phyloP scores from a whole-genome alignment of 2,329 filamentous ascomycete species.

The Venturia nashicola region DNA sequence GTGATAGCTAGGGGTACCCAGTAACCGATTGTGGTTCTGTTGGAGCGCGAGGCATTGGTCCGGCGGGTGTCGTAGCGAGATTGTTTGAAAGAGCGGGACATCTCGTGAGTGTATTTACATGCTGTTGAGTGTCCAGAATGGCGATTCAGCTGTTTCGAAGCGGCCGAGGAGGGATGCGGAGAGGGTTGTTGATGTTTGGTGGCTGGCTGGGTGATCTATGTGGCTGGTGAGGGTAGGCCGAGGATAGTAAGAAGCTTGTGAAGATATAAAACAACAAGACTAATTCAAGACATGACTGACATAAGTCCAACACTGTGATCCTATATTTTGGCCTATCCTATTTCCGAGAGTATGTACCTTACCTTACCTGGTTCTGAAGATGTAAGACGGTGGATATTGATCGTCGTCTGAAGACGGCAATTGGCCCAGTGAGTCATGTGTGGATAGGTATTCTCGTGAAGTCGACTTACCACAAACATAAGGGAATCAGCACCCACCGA shows the following conservation, averaged over 20 bases:
- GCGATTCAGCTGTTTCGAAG: background rate
- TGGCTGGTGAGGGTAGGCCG: background rate
- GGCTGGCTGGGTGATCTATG: background rate
- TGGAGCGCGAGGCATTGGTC: constrained; percentile 31
- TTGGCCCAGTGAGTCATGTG: too few relatives aligned
- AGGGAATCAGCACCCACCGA: background rate
- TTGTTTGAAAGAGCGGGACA: constrained; percentile 41
- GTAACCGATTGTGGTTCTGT: constrained; percentile 53
- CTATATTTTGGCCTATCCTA: too few relatives aligned
- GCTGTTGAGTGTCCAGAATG: background rate
- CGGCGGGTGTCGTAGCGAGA: constrained; percentile 44
- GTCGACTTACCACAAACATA: background rate
- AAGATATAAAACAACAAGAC: background rate
- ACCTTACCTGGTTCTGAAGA: too few relatives aligned
- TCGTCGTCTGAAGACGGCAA: background rate
- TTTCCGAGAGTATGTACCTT: too few relatives aligned
- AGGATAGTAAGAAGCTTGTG: background rate
- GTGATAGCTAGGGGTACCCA: constrained; percentile 85
- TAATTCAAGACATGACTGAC: too few relatives aligned
- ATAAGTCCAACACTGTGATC: too few relatives aligned
- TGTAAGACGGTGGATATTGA: background rate
- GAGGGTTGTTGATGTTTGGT: background rate
- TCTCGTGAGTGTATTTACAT: constrained; percentile 31
- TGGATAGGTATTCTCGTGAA: background rate
- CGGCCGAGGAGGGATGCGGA: background rate